phyloP scores from a whole-genome alignment of 345 rosid genomes.

The Salix dunnii region DNA sequence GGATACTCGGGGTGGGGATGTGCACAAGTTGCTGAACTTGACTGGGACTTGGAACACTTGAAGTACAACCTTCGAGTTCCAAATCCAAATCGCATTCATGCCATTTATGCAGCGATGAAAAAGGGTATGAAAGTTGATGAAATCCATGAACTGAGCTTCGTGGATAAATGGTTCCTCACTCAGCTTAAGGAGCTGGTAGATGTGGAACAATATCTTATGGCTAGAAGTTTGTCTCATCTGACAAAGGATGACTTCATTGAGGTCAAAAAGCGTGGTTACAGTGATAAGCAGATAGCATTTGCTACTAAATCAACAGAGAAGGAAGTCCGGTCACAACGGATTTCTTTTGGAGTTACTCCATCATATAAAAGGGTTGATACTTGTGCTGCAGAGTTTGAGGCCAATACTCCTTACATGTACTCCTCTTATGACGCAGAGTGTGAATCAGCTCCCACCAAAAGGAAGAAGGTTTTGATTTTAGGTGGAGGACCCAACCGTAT shows the following conservation, averaged over 20 bases:
- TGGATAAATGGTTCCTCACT: constrained; percentile 95
- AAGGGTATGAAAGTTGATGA: constrained; percentile 92
- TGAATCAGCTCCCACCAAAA: constrained; percentile 78
- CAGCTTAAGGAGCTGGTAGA: constrained; percentile 86
- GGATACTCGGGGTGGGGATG: constrained; percentile 97
- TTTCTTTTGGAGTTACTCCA: constrained; percentile 72
- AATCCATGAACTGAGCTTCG: constrained; percentile 67
- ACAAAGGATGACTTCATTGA: constrained; percentile 80
- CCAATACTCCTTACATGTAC: constrained; percentile 93
- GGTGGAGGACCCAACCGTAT: constrained; percentile 99
- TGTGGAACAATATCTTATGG: constrained; percentile 80
- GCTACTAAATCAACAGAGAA: constrained; percentile 83
- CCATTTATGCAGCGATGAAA: constrained; percentile 92
- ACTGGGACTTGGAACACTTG: constrained; percentile 88
- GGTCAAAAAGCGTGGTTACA: constrained; percentile 79
- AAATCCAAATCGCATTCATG: constrained; percentile 77
- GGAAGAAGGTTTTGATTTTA: constrained; percentile 83
- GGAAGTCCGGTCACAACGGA: constrained; percentile 64
- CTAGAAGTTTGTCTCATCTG: constrained; percentile 49
- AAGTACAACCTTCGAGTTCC: constrained; percentile 89
- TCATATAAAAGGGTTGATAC: constrained; percentile 93
- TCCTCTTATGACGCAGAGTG: constrained; percentile 93
- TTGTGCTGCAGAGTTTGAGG: constrained; percentile 98
- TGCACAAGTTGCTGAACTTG: constrained; percentile 62
- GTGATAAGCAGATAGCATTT: constrained; percentile 93